Conservation (phyloP, 306 rosid genomes). For the Quercus rubra region DNA sequence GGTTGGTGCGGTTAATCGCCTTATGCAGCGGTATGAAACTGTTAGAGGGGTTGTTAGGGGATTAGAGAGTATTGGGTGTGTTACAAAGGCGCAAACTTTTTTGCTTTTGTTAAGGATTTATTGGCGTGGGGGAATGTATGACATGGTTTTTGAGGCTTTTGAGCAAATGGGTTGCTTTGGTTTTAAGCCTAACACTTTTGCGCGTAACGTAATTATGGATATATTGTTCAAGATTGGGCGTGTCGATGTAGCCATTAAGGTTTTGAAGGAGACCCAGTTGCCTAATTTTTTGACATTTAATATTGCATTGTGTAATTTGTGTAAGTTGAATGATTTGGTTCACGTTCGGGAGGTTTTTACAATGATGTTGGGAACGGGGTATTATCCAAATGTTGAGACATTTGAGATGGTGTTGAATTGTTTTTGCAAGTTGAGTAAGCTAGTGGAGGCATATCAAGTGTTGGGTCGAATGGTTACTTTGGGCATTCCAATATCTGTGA, state of each 20-base stretch:
- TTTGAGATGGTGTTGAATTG: conserved; percentile 46
- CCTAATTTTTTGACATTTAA: conserved; percentile 59
- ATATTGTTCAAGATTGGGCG: conserved; percentile 40
- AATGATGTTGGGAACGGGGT: conserved; percentile 37
- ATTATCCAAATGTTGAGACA: conserved; percentile 38
- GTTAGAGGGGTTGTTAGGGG: conserved; percentile 31
- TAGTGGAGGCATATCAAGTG: conserved; percentile 45
- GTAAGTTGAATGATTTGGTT: conserved; percentile 29
- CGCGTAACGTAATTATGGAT: conserved; percentile 53
- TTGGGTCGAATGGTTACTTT: conserved; percentile 47
- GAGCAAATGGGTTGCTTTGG: conserved; percentile 36
- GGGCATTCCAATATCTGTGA: conserved; percentile 36
- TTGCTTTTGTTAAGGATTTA: conserved; percentile 50
- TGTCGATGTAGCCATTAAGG: conserved; percentile 29
- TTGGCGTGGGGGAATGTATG: conserved; percentile 47
- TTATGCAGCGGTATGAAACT: conserved; percentile 32
- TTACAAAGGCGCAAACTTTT: conserved; percentile 41
- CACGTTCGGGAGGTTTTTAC: conserved; percentile 27
- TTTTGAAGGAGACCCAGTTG: conserved; percentile 24
- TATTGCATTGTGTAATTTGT: conserved; percentile 42
- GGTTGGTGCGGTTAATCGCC: conserved; percentile 31
- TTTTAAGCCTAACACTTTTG: conserved; percentile 46
- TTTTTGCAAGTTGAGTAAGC: conserved; percentile 46
- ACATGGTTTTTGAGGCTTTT: conserved; percentile 38
- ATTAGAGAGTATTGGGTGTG: conserved; percentile 45